Conservation (phyloP, 2,329 filamentous ascomycete genomes). For the Penicillium sumatraense region DNA sequence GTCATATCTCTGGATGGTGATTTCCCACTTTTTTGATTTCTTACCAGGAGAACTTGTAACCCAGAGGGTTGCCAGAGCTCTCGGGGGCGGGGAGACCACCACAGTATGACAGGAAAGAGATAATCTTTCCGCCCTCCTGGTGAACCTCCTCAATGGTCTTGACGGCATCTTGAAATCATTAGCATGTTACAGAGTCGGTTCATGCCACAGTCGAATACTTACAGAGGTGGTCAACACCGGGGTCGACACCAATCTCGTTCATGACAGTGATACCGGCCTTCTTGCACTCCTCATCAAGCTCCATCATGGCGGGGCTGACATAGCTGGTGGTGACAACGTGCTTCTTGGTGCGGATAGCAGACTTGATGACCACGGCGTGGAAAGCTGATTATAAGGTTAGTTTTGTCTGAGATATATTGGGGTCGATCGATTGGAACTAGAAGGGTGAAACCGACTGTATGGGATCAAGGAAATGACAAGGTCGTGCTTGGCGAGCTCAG, state of each 20-base stretch:
- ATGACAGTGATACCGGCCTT: slow-evolving; percentile 94
- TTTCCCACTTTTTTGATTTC: slow-evolving; percentile 43
- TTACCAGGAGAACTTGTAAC: slow-evolving; percentile 89
- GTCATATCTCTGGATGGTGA: background rate
- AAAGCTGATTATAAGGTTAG: slow-evolving; percentile 43
- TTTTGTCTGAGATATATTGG: background rate
- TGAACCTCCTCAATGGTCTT: slow-evolving; percentile 84
- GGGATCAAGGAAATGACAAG: slow-evolving; percentile 84
- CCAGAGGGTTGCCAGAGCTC: slow-evolving; percentile 82
- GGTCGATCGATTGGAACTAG: background rate
- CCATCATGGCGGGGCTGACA: slow-evolving; percentile 88
- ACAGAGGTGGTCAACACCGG: slow-evolving; percentile 26
- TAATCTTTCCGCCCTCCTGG: slow-evolving; percentile 81
- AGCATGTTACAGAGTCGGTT: background rate
- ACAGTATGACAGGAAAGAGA: slow-evolving; percentile 81
- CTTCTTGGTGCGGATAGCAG: slow-evolving; percentile 91
- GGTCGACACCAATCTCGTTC: slow-evolving; percentile 80
- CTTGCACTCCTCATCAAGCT: slow-evolving; percentile 81
- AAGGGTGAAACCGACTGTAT: slow-evolving; percentile 65
- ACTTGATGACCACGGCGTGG: slow-evolving; percentile 89
- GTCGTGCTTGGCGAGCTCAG: slow-evolving; percentile 74
- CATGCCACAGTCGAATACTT: slow-evolving; percentile 4
- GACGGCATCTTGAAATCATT: slow-evolving; percentile 63
- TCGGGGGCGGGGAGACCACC: slow-evolving; percentile 77
- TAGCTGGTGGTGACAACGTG: slow-evolving; percentile 95